These are phyloP conservation scores for Trypanosoma vivax DNA, from an alignment of 208 protist genomes.

Conservation along the genomic window DNA sequence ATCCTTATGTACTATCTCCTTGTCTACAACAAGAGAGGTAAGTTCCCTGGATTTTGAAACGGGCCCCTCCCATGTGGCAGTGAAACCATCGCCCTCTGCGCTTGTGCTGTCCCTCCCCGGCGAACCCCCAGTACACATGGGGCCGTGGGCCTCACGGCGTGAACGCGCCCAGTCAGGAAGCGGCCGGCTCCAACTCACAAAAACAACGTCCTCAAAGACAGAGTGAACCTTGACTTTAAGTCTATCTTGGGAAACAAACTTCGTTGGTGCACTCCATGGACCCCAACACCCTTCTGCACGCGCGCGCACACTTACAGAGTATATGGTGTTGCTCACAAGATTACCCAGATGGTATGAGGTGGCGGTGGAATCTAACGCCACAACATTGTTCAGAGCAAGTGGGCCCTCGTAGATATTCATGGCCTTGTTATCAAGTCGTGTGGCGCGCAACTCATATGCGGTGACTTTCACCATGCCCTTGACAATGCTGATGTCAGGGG, in stretches of 20 bases:
- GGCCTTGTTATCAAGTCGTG: constrained; percentile 53
- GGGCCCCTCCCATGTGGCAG: no score
- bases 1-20: no score
- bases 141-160: not conserved
- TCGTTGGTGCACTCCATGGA: constrained; percentile 72
- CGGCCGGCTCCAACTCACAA: constrained; percentile 71
- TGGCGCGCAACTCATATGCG: constrained; percentile 71
- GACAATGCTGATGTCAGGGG: constrained; percentile 16
- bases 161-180: constrained; percentile 32
- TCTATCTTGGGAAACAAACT: constrained; percentile 78
- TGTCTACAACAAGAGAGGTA: no score
- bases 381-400: constrained; percentile 47
- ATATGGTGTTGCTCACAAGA: constrained; percentile 80
- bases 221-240: constrained; percentile 60
- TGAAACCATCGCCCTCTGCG: no score
- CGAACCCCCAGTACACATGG: not conserved
- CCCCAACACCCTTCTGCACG: constrained; percentile 74
- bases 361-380: constrained; percentile 37
- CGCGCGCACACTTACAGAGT: constrained; percentile 71
- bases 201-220: constrained; percentile 69
- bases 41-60: no score
- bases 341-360: constrained; percentile 49
- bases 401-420: constrained; percentile 41
- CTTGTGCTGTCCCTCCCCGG: not conserved
- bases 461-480: constrained; percentile 14